These are phyloP conservation scores for Spergularia bocconei DNA, from an alignment of 148 eudicot genomes.

Conservation along the genomic window DNA sequence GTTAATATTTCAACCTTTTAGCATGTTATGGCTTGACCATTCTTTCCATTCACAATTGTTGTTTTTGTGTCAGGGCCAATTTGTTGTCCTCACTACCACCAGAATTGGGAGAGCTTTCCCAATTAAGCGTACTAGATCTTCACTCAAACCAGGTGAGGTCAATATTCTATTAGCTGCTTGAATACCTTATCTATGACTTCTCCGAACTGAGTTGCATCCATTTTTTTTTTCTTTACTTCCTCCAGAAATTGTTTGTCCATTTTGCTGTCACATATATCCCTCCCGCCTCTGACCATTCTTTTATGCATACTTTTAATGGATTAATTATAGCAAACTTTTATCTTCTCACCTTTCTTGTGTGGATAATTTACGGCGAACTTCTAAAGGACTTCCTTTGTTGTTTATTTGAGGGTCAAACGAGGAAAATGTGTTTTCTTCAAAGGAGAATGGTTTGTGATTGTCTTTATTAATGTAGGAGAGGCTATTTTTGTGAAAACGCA, in stretches of 20 bases:
- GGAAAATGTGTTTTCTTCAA: background rate
- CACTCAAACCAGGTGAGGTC: slow-evolving; percentile 78
- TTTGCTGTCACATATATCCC: background rate
- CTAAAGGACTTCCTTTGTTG: background rate
- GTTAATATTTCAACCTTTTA: slow-evolving; percentile 2
- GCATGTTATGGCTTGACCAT: slow-evolving; percentile 2
- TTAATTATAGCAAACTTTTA: background rate
- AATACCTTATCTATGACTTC: background rate
- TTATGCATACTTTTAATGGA: background rate
- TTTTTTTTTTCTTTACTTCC: background rate
- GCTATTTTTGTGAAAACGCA: no score
- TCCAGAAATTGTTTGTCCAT: background rate
- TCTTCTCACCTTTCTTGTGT: background rate
- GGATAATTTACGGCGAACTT: background rate
- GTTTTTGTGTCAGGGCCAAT: slow-evolving; percentile 59
- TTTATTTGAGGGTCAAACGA: background rate
- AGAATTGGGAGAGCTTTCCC: slow-evolving; percentile 70
- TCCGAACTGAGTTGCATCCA: background rate
- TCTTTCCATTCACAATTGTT: background rate
- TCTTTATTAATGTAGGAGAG: no score
- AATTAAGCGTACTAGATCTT: slow-evolving; percentile 84
- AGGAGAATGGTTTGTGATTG: background rate
- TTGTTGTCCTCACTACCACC: slow-evolving; percentile 59
- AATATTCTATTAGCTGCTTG: background rate
- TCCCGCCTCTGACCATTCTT: background rate